Evolutionary conservation across 2,329 filamentous ascomycete genomes (phyloP).

Genomic region (Xylaria sp.): DNA sequence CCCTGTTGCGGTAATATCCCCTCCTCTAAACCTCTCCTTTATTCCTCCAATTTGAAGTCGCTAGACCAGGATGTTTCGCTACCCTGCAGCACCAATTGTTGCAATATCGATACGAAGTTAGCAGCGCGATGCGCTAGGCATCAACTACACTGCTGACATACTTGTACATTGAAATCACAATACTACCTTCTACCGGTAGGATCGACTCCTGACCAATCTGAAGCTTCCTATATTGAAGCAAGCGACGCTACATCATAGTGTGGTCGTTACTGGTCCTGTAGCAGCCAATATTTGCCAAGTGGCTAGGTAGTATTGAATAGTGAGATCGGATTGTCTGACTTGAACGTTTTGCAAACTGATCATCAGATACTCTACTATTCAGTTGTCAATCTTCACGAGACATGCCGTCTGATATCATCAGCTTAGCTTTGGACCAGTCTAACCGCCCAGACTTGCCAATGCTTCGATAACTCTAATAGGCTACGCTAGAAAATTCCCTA

Average conservation of each 20-base stretch:
- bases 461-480: not conserved
- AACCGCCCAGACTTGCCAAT: conserved; percentile 1
- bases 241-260: conserved; percentile 2
- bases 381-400: not conserved
- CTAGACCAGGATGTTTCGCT: conserved; percentile 15
- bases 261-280: conserved; percentile 12
- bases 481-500: not conserved
- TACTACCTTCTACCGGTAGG: conserved; percentile 8
- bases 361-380: conserved; percentile 12
- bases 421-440: conserved; percentile 1
- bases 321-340: conserved; percentile 10
- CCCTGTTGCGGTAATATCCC: not conserved
- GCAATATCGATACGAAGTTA: conserved; percentile 19
- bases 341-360: not conserved
- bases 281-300: conserved; percentile 14
- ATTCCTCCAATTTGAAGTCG: conserved; percentile 27
- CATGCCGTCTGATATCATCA: conserved; percentile 13
- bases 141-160: not conserved
- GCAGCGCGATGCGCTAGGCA: not conserved
- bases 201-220: conserved; percentile 22
- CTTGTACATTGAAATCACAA: not conserved
- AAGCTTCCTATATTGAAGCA: conserved; percentile 19
- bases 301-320: conserved; percentile 11
- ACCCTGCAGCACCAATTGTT: conserved; percentile 18
- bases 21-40: not conserved